These are phyloP conservation scores for Neurospora intermedia DNA, from an alignment of 495 filamentous ascomycete species.

Conservation along the genomic window DNA sequence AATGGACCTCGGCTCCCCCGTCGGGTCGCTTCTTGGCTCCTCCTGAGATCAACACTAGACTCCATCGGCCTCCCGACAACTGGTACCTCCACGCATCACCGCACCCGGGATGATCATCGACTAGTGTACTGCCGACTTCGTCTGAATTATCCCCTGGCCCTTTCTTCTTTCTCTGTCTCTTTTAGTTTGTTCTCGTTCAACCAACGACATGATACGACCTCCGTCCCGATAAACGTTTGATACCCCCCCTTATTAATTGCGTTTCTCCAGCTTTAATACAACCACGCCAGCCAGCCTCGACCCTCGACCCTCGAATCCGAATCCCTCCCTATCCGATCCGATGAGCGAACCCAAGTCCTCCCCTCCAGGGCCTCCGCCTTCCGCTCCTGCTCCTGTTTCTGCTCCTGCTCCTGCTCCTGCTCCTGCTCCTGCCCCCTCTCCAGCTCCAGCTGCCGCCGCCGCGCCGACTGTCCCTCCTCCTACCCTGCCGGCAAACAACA, in stretches of 20 bases:
- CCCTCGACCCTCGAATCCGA: neutral
- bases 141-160: neutral
- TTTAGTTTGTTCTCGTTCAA: neutral
- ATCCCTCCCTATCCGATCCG: neutral
- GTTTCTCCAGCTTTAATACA: neutral
- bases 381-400: neutral
- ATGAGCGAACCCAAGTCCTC: slow-evolving; percentile 3
- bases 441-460: neutral
- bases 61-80: neutral
- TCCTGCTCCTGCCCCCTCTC: neutral
- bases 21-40: neutral
- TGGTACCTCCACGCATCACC: neutral
- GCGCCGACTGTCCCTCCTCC: neutral
- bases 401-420: neutral
- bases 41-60: neutral
- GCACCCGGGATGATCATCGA: neutral
- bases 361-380: neutral
- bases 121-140: neutral
- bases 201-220: neutral
- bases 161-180: neutral
- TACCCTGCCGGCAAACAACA: neutral
- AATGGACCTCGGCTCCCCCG: slow-evolving; percentile 7
- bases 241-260: neutral
- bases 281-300: neutral
- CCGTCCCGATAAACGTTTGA: neutral